Base-by-base conservation (phyloP, 2,329 filamentous ascomycete species). In the Daldinia sp. region DNA sequence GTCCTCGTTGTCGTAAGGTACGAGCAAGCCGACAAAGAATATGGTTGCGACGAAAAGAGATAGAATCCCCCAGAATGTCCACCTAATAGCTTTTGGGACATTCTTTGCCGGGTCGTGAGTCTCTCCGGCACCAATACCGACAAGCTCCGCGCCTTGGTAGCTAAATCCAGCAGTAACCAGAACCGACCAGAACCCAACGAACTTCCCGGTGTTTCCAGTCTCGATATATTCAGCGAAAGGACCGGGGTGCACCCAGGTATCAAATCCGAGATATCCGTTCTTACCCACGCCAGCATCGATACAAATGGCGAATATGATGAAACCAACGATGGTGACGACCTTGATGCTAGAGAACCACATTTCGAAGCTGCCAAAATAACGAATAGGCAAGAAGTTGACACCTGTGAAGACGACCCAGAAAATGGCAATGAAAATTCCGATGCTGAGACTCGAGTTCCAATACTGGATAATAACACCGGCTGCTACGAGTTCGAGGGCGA, bases 271-370 rank as follows among this genome's bases (percentile, higher is more conserved):
- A 74, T 91, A 90, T n/a, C 90, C 90, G 69, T 93, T 83, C 15
- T 88, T 75, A 20, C 91, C 90, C 5, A 85, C 91, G 51, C 92
- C 92, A 2, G 90, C 90, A 75, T 93, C 90, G 80, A 94, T 86
- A 78, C 90, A 92, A 73, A 93, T 91, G 71, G 86, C 88, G 73
- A 94, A 92, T 76, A 94, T 89, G 82, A 93, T 86, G 82, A 94
- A 93, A 46, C 91, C 91, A 48, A 92, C 60, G 42, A 94, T 88
- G 30, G 91, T 92, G 56, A 93, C 74, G 63, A 94, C 90, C 79
- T 95, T 95, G 83, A 95, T 88, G 64, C 85, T 88, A 5, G 91
- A 89, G 73, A 94, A 89, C 87, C 90, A 93, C 80, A 94, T 93
- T 78, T 95, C 93, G 30, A 93, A 83, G 76, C 94, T 91, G 42